phyloP scores from a whole-genome alignment of 768 basidiomycete species.

The Hypholoma fasciculare region DNA sequence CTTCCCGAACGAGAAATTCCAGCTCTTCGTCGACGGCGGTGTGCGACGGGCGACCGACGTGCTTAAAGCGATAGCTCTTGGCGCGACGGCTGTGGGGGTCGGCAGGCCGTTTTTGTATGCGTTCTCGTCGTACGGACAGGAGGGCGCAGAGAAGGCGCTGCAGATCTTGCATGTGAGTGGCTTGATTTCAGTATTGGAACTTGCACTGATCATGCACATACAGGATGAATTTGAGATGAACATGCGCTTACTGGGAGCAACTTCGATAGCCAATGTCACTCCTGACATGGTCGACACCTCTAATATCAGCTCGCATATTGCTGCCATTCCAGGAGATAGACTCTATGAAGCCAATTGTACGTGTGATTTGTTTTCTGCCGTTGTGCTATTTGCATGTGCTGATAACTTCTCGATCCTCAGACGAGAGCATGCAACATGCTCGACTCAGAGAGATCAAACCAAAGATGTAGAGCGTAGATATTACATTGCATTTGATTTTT shows the following conservation, averaged over 20 bases:
- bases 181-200: too few relatives aligned
- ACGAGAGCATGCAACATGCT: conserved; percentile 37
- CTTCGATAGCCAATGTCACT: conserved; percentile 73
- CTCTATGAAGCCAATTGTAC: conserved; percentile 82
- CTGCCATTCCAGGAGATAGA: conserved; percentile 68
- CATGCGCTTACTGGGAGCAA: conserved; percentile 86
- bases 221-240: conserved; percentile 99
- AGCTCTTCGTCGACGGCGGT: conserved; percentile 93
- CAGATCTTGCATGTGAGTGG: conserved; percentile 70
- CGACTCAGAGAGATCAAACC: conserved; percentile 27
- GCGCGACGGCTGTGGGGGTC: conserved; percentile 68
- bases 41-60: conserved; percentile 85
- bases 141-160: conserved; percentile 83
- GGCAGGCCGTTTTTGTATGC: conserved; percentile 89
- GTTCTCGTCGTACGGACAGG: conserved; percentile 84
- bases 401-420: conserved; percentile 15
- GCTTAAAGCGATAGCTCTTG: conserved; percentile 77
- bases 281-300: conserved; percentile 90
- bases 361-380: conserved; percentile 39
- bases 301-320: conserved; percentile 64
- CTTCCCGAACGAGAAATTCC: conserved; percentile 80
- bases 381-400: conserved; percentile 11
- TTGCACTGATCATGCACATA: too few relatives aligned
- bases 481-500: neutral
- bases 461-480: conserved; percentile 20